phyloP scores from a whole-genome alignment of 768 basidiomycete genomes.

The Suillus placidus region DNA sequence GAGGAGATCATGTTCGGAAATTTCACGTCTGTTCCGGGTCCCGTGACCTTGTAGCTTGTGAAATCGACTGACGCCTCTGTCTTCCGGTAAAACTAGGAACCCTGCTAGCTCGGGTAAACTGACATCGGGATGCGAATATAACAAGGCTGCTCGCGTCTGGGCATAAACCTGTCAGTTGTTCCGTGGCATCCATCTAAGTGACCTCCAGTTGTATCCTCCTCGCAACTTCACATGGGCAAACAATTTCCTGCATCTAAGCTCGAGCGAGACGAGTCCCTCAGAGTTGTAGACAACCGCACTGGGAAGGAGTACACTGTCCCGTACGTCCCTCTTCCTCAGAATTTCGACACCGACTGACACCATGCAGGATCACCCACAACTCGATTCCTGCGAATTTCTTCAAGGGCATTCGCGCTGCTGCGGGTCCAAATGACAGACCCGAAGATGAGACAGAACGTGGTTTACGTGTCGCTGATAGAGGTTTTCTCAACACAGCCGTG shows the following conservation, averaged over 20 bases:
- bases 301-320: constrained; percentile 75
- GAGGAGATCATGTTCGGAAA: background rate
- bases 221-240: constrained; percentile 27
- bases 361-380: constrained; percentile 73
- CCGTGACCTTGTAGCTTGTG: constrained; percentile 2
- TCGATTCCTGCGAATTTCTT: constrained; percentile 79
- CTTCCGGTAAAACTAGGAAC: background rate
- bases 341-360: background rate
- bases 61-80: background rate
- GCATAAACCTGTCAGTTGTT: background rate
- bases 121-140: background rate
- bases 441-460: constrained; percentile 87
- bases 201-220: background rate
- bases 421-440: constrained; percentile 60
- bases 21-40: background rate
- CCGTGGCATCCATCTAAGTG: background rate
- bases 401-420: constrained; percentile 69
- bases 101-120: background rate
- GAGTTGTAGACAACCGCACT: constrained; percentile 83
- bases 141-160: constrained; percentile 1
- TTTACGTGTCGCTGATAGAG: constrained; percentile 75
- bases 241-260: constrained; percentile 21
- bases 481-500: constrained; percentile 83
- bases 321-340: constrained; percentile 46
- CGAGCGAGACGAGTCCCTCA: constrained; percentile 43